These are phyloP conservation scores for Hanseniaspora thailandica DNA, from an alignment of 805 yeast genomes.

Conservation along the genomic window DNA sequence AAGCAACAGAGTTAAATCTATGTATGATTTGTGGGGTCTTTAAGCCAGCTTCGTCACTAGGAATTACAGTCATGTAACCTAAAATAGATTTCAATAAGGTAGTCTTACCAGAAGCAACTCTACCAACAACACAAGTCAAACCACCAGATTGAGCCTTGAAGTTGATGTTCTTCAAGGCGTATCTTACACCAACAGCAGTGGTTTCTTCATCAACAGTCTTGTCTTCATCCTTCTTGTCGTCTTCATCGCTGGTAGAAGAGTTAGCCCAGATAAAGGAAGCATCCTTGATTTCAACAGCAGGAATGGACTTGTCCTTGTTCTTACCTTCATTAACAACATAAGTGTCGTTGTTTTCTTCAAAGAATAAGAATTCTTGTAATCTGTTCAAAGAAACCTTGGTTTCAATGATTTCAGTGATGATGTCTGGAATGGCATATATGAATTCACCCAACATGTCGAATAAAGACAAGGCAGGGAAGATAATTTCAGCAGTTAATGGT, in stretches of 20 bases:
- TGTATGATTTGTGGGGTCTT: slow-evolving; percentile 22
- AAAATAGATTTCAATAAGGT: slow-evolving; percentile 43
- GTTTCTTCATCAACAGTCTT: slow-evolving; percentile 29
- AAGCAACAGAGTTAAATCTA: slow-evolving; percentile 36
- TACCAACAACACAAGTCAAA: slow-evolving; percentile 50
- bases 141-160: slow-evolving; percentile 43
- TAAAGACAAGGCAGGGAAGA: slow-evolving; percentile 55
- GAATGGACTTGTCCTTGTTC: slow-evolving; percentile 17
- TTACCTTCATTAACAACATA: slow-evolving; percentile 26
- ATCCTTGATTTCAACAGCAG: slow-evolving; percentile 35
- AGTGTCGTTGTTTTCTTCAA: slow-evolving; percentile 36
- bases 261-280: slow-evolving; percentile 45
- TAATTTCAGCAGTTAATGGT: slow-evolving; percentile 55
- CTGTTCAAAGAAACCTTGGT: slow-evolving; percentile 48
- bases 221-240: slow-evolving; percentile 1
- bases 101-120: slow-evolving; percentile 60
- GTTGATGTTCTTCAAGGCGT: slow-evolving; percentile 39
- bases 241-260: neutral
- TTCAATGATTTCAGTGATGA: slow-evolving; percentile 47
- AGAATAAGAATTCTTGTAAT: slow-evolving; percentile 37
- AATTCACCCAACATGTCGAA: slow-evolving; percentile 50
- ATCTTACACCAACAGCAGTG: slow-evolving; percentile 33
- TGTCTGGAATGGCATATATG: slow-evolving; percentile 45
- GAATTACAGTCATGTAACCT: slow-evolving; percentile 38
- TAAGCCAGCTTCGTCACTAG: slow-evolving; percentile 15